Evolutionary conservation across 257 asterid species (phyloP).

Genomic region (Scutellaria barbata): DNA sequence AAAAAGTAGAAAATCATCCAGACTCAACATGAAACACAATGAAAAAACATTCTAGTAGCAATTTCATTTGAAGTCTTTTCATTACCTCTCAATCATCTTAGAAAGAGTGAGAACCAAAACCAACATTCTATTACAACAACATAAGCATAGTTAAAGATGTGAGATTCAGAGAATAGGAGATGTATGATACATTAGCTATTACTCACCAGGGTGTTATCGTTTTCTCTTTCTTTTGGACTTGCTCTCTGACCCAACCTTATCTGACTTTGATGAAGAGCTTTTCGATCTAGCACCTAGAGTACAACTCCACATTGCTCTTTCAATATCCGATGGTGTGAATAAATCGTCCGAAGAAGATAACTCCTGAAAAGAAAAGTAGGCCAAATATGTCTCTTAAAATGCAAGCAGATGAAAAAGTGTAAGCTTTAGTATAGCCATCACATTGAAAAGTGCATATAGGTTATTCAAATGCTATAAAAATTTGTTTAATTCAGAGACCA

Average conservation of each 20-base stretch:
- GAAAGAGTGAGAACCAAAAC: background rate
- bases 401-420: background rate
- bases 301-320: constrained; percentile 84
- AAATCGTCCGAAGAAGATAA: constrained; percentile 49
- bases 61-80: too few relatives aligned
- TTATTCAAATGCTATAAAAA: too few relatives aligned
- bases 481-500: too few relatives aligned
- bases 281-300: constrained; percentile 45
- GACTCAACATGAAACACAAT: too few relatives aligned
- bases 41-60: too few relatives aligned
- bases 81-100: too few relatives aligned
- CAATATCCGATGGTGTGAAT: constrained; percentile 81
- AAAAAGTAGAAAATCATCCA: too few relatives aligned
- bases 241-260: constrained; percentile 22
- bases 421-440: too few relatives aligned
- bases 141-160: background rate
- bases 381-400: background rate
- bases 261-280: constrained; percentile 36
- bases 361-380: constrained; percentile 48
- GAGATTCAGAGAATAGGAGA: background rate
- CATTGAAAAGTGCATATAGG: too few relatives aligned
- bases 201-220: constrained; percentile 28
- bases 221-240: constrained; percentile 62
- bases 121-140: background rate
- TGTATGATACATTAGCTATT: background rate